A percentile compares a stretch with the other conserved stretches of the same genome.
These are phyloP conservation scores for Cadophora gregata DNA, from an alignment of 2,329 filamentous ascomycete genomes.

Conservation along the genomic window DNA sequence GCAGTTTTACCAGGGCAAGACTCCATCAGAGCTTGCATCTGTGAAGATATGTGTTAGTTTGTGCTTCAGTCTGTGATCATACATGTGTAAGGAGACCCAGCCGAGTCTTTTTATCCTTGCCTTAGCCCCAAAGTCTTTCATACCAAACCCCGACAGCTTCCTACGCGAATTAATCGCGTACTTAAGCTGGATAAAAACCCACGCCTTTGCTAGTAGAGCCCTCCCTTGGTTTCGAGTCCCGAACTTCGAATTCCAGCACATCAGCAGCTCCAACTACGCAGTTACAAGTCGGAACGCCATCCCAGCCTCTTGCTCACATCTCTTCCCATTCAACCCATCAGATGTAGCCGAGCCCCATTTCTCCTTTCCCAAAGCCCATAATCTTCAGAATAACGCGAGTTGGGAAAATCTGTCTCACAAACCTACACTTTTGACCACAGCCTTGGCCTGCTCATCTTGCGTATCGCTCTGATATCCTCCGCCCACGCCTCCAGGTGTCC, in stretches of 20 bases:
- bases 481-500: slow-evolving; percentile 22
- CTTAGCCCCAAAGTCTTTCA: too few species aligned
- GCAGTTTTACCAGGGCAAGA: slow-evolving; percentile 88
- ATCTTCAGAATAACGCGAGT: background rate
- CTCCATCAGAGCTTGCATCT: slow-evolving; percentile 69
- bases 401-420: slow-evolving; percentile 1
- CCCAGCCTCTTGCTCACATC: too few species aligned
- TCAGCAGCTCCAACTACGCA: background rate
- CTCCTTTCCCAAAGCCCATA: background rate
- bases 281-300: background rate
- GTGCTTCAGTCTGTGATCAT: background rate
- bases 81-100: background rate
- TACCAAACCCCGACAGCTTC: background rate
- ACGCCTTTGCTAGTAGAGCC: background rate
- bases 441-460: slow-evolving; percentile 40
- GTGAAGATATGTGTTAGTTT: slow-evolving; percentile 10
- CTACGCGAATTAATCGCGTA: background rate
- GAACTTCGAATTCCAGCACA: background rate
- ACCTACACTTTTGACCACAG: slow-evolving; percentile 43
- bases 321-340: too few species aligned
- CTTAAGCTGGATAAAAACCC: background rate
- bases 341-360: too few species aligned
- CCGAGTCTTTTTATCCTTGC: background rate
- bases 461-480: slow-evolving; percentile 27
- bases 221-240: background rate